A percentile compares a stretch with the other conserved stretches of the same genome.
Conservation (phyloP, 2,329 filamentous ascomycete genomes). For the Decorospora gaudefroyi region DNA sequence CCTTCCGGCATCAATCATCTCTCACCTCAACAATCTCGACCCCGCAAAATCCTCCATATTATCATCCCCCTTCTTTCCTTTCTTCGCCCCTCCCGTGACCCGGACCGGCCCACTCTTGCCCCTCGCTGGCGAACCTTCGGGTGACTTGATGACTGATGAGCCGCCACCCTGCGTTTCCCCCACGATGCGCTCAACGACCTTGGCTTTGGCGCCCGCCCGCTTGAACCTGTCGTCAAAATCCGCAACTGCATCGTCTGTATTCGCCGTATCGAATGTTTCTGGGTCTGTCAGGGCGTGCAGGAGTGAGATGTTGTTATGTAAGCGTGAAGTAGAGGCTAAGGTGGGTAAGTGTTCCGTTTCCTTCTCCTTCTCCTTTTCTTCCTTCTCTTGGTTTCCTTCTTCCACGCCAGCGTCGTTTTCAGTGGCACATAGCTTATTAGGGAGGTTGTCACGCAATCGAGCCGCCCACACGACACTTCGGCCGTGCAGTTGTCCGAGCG, state of each 20-base stretch:
- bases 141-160: slow-evolving; percentile 11
- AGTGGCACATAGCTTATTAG: no score
- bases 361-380: neutral
- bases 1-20: no score
- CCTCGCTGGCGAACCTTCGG: slow-evolving; percentile 39
- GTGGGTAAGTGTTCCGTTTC: slow-evolving; percentile 47
- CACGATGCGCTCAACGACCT: slow-evolving; percentile 76
- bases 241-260: slow-evolving; percentile 84
- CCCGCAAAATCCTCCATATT: slow-evolving; percentile 45
- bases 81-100: slow-evolving; percentile 21
- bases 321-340: slow-evolving; percentile 62
- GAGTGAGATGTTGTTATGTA: slow-evolving; percentile 75
- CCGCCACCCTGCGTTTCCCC: slow-evolving; percentile 41
- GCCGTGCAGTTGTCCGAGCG: slow-evolving; percentile 77
- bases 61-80: slow-evolving; percentile 31
- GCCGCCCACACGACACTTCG: slow-evolving; percentile 83
- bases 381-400: neutral
- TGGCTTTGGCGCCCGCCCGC: slow-evolving; percentile 79
- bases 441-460: slow-evolving; percentile 60
- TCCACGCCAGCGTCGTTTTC: no score
- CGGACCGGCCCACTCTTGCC: slow-evolving; percentile 24
- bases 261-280: slow-evolving; percentile 74
- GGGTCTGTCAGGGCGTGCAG: slow-evolving; percentile 80
- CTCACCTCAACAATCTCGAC: slow-evolving; percentile 32
- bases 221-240: slow-evolving; percentile 91